phyloP scores from a whole-genome alignment of 345 rosid species.

The sweet orange (Citrus sinensis) region DVS_A1.0 CM039168.1:28925501-28926000 shows the following conservation, averaged over 20 bases:
- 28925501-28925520: slow-evolving; percentile 38
- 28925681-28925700: slow-evolving; percentile 9
- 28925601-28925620: background rate
- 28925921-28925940: slow-evolving; percentile 22
- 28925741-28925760: slow-evolving; percentile 43
- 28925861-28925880: slow-evolving; percentile 21
- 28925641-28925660: background rate
- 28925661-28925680: slow-evolving; percentile 4
- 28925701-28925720: slow-evolving; percentile 1
- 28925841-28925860: slow-evolving; percentile 29
- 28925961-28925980: slow-evolving; percentile 71
- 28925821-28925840: slow-evolving; percentile 36
- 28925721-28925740: slow-evolving; percentile 10
- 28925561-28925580: slow-evolving; percentile 14
- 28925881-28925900: slow-evolving; percentile 64
- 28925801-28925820: slow-evolving; percentile 42
- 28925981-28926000: slow-evolving; percentile 31
- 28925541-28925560: slow-evolving; percentile 11
- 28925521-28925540: slow-evolving; percentile 35
- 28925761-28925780: slow-evolving; percentile 56
- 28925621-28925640: background rate
- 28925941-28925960: slow-evolving; percentile 65
- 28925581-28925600: background rate
- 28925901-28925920: slow-evolving; percentile 59
- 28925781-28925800: slow-evolving; percentile 53